A percentile compares a stretch with the other conserved stretches of the same genome.
Evolutionary conservation across 306 rosid genomes (phyloP).

Genomic region (Trifolium fragiferum): DNA sequence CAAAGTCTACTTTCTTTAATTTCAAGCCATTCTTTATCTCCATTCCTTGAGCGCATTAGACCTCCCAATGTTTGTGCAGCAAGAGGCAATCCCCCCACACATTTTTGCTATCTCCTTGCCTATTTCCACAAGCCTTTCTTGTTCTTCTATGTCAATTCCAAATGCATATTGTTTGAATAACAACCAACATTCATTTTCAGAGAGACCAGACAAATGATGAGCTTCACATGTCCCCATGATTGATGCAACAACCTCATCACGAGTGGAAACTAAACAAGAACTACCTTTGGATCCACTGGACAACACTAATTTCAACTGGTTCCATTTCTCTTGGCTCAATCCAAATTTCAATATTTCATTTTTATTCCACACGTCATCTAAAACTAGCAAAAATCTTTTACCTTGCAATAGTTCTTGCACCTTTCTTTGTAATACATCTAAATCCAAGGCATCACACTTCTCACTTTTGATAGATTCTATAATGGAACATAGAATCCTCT

Average conservation of each 20-base stretch:
- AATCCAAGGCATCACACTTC: not conserved
- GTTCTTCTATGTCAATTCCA: not conserved
- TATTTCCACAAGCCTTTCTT: not conserved
- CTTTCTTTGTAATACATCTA: not conserved
- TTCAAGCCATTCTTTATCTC: too few relatives aligned
- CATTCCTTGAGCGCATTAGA: not conserved
- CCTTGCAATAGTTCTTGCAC: not conserved
- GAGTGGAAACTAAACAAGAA: not conserved
- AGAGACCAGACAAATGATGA: not conserved
- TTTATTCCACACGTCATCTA: not conserved
- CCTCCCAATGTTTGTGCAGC: slow-evolving; percentile 16
- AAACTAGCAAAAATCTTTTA: not conserved
- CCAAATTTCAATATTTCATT: not conserved
- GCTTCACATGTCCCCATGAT: not conserved
- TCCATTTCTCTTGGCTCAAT: not conserved
- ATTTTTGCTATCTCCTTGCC: not conserved
- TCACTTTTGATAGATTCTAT: not conserved
- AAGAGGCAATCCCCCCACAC: not conserved
- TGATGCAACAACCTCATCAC: not conserved
- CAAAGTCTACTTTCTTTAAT: not conserved
- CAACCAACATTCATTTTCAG: not conserved
- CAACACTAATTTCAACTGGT: not conserved
- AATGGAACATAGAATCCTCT: not conserved
- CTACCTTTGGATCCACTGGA: not conserved
- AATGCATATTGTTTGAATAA: slow-evolving; percentile 10